Evolutionary conservation across 495 filamentous ascomycete genomes (phyloP).

Genomic region (Usnea hakonensis): DNA sequence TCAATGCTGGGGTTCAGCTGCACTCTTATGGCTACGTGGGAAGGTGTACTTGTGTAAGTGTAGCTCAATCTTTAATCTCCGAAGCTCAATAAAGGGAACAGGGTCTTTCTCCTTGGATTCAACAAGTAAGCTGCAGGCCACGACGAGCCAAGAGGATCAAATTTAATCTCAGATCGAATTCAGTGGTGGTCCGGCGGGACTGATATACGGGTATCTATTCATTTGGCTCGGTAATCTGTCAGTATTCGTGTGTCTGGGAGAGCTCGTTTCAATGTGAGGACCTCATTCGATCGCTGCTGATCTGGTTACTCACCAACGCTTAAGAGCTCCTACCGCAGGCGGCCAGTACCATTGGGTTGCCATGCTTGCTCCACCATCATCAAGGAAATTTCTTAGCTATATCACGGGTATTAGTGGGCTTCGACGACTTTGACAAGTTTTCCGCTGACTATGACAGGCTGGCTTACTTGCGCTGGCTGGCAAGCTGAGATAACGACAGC

Average conservation of each 20-base stretch:
- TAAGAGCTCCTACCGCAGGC: slow-evolving; percentile 38
- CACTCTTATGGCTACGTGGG: neutral
- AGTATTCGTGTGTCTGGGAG: neutral
- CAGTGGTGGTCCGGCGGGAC: slow-evolving; percentile 40
- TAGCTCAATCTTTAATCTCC: too few relatives aligned
- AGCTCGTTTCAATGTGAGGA: neutral
- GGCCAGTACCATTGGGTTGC: neutral
- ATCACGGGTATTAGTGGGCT: slow-evolving; percentile 28
- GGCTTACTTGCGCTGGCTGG: slow-evolving; percentile 40
- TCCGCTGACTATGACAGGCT: slow-evolving; percentile 19
- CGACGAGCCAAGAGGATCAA: too few relatives aligned
- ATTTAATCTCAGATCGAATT: neutral
- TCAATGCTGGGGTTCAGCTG: neutral
- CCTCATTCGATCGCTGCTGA: too few relatives aligned
- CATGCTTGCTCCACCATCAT: slow-evolving; percentile 30
- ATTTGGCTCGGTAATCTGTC: slow-evolving; percentile 36
- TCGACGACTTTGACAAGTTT: neutral
- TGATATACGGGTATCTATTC: slow-evolving; percentile 44
- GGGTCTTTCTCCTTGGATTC: too few relatives aligned
- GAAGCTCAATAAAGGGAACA: too few relatives aligned
- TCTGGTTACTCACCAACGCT: neutral
- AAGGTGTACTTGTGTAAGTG: neutral
- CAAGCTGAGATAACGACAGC: slow-evolving; percentile 21
- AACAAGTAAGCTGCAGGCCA: too few relatives aligned
- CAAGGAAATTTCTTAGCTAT: slow-evolving; percentile 39